Evolutionary conservation across 148 eudicot genomes (phyloP).

Genomic region (Fagopyrum homotropicum): DNA sequence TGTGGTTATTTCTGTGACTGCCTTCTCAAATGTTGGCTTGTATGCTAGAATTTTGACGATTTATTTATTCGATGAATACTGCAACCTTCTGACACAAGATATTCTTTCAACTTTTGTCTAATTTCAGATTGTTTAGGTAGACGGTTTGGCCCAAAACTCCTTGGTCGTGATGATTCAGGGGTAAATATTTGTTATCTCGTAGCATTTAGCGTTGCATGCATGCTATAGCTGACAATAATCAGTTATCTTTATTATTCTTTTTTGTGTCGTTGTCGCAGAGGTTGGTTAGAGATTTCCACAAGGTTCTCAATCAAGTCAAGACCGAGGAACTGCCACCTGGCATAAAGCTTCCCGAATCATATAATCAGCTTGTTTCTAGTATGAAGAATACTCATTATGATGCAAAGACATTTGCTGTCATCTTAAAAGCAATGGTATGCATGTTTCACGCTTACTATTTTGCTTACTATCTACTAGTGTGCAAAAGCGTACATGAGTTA

Average conservation of each 20-base stretch:
- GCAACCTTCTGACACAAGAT: neutral
- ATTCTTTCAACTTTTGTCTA: neutral
- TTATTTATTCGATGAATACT: neutral
- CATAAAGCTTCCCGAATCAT: slow-evolving; percentile 78
- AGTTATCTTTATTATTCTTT: slow-evolving; percentile 11
- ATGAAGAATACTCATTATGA: slow-evolving; percentile 71
- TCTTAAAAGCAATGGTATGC: slow-evolving; percentile 89
- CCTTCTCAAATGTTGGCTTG: neutral
- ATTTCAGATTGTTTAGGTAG: slow-evolving; percentile 89
- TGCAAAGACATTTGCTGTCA: slow-evolving; percentile 78
- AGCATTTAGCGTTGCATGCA: slow-evolving; percentile 1
- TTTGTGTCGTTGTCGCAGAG: slow-evolving; percentile 41
- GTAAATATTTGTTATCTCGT: slow-evolving; percentile 36
- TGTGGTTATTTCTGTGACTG: neutral
- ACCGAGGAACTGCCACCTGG: slow-evolving; percentile 56
- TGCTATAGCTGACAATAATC: neutral
- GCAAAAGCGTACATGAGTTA: neutral
- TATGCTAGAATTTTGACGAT: neutral
- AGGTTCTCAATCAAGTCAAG: slow-evolving; percentile 74
- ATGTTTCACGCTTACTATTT: slow-evolving; percentile 4
- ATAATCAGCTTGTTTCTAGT: slow-evolving; percentile 74
- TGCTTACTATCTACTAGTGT: neutral
- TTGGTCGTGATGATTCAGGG: slow-evolving; percentile 82
- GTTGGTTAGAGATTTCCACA: slow-evolving; percentile 77
- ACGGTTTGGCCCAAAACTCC: slow-evolving; percentile 84